Evolutionary conservation across 1,139 yeast genomes (phyloP), one percentile per base, ranked within the genome.

Genomic region (Zygosaccharomyces sapae): DNA sequence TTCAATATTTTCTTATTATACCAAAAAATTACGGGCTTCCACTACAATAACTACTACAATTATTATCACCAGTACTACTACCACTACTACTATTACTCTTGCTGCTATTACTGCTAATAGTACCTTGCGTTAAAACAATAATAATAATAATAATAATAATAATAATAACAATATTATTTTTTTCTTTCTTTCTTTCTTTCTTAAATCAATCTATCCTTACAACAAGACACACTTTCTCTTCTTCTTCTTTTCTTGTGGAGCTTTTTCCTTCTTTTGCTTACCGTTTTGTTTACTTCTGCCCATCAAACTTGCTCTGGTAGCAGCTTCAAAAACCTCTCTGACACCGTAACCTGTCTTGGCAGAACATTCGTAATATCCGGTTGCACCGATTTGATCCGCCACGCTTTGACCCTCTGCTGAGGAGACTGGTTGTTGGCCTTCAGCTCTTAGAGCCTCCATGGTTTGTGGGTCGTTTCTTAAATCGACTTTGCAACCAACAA

Each of bases 401-500:
- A 86, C 87, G 38, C 79, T 74, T 69, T 86, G 87, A 55, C 95
- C 96, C 70, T 89, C 96, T 38, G 82, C 70, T 33, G 83, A 69
- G 22, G 87, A 71, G 40, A 86, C 95, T 50, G 95, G 95, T 62
- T 77, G 81, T 66, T 80, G 81, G 63, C 83, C 86, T 58, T 81
- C 81, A 62, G 82, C 81, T 66, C 86, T 77, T 68, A 88, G 77
- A 60, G 78, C 81, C 66, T 84, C 89, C 59, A 85, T 79, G 41
- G 92, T 86, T 57, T 75, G 77, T 29, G 82, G 82, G 67, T 89
- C 94, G 68, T 83, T 77, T 75, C 97, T 84, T 68, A 88, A 75
- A 71, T 90, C 97, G 56, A 83, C 80, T 73, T 90, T 90, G 69
- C 95, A 85, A 54, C 96, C 97, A 55, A 89, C 96, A 55, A 90